phyloP scores from a whole-genome alignment of 1,284 basidiomycete genomes.

The Malassezia furfur region DNA sequence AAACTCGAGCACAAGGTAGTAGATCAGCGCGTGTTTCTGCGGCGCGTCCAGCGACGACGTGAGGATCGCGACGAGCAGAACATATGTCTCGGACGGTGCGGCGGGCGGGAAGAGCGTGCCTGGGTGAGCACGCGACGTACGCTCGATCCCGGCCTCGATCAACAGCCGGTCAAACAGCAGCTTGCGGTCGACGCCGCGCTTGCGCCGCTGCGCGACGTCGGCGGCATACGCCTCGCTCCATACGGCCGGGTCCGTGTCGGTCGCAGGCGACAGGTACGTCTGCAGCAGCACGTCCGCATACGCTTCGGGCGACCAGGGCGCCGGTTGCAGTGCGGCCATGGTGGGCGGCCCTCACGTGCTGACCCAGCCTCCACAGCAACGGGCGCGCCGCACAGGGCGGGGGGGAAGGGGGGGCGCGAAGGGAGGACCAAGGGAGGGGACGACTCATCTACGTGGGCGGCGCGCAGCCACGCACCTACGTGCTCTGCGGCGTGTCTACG shows the following conservation, averaged over 20 bases:
- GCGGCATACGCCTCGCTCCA: constrained; percentile 11
- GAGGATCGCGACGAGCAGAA: constrained; percentile 12
- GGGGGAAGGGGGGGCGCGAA: too few relatives aligned
- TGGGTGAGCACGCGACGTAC: not conserved
- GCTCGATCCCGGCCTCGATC: constrained; percentile 1
- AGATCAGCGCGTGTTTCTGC: constrained; percentile 1
- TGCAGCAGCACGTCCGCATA: constrained; percentile 12
- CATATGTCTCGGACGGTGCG: not conserved
- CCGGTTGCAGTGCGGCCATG: not conserved
- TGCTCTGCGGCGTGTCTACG: too few relatives aligned
- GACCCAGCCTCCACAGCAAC: too few relatives aligned
- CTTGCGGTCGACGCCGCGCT: not conserved
- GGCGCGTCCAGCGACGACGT: not conserved
- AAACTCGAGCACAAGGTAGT: constrained; percentile 9
- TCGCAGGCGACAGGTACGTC: constrained; percentile 3
- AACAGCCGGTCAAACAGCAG: constrained; percentile 14
- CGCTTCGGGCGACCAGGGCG: constrained; percentile 13
- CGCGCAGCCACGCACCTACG: too few relatives aligned
- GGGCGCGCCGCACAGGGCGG: too few relatives aligned
- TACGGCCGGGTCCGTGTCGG: not conserved
- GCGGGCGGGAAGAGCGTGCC: constrained; percentile 12
- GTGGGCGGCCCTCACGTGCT: not conserved
- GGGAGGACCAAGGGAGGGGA: too few relatives aligned
- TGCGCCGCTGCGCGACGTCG: constrained; percentile 7
- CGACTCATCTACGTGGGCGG: too few relatives aligned